A percentile compares a stretch with the other conserved stretches of the same genome.
Conservation (phyloP, 345 rosid species). For the Hirschfeldia incana region DNA sequence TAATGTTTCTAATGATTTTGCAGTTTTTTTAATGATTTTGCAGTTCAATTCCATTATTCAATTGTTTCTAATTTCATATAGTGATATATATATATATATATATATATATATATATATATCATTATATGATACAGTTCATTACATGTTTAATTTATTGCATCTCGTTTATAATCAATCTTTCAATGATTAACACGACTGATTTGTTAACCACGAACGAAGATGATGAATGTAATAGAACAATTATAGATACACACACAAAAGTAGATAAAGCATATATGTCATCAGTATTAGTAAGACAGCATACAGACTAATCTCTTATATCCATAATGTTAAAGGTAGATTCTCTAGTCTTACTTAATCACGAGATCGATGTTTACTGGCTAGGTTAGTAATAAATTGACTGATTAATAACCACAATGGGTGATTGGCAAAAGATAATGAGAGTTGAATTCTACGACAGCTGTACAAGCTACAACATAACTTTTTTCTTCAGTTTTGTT, state of each 20-base stretch:
- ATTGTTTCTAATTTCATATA: too few species aligned
- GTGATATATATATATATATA: too few species aligned
- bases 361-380: background rate
- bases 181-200: background rate
- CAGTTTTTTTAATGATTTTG: too few species aligned
- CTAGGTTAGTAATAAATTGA: slow-evolving; percentile 11
- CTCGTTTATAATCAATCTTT: background rate
- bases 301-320: background rate
- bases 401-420: background rate
- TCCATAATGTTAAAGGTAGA: background rate
- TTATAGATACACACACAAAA: background rate
- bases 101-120: too few species aligned
- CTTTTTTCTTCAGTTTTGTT: background rate
- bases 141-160: background rate
- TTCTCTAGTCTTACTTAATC: background rate
- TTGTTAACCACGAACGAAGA: background rate
- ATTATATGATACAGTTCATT: background rate
- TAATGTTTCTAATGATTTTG: too few species aligned
- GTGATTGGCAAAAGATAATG: slow-evolving; percentile 1
- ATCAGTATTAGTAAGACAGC: background rate
- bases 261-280: background rate
- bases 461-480: background rate
- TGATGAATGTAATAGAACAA: background rate
- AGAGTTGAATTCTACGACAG: background rate
- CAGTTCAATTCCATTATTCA: too few species aligned